Conservation (phyloP, 2,329 filamentous ascomycete genomes). For the Sporothrix dimorphospora region DNA sequence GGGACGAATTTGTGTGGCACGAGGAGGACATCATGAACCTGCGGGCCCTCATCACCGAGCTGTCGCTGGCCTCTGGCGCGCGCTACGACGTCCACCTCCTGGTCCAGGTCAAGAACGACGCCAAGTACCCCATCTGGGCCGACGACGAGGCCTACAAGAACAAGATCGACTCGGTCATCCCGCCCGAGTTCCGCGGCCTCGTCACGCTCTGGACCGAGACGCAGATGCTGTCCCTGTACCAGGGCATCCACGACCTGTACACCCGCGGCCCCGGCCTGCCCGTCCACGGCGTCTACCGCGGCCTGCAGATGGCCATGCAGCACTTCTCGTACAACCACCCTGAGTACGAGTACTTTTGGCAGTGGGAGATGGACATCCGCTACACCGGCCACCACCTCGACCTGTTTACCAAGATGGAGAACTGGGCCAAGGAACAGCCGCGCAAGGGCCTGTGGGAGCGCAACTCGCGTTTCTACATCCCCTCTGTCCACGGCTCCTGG, state of each 20-base stretch:
- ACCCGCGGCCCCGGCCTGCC: conserved; percentile 67
- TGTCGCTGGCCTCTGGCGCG: conserved; percentile 77
- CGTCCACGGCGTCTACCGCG: conserved; percentile 90
- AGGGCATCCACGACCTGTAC: conserved; percentile 80
- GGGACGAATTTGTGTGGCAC: conserved; percentile 78
- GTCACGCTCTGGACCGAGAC: conserved; percentile 92
- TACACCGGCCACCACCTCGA: conserved; percentile 89
- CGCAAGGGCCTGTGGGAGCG: conserved; percentile 82
- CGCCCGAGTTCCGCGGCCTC: conserved; percentile 84
- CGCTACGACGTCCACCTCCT: conserved; percentile 87
- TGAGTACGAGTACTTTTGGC: conserved; percentile 91
- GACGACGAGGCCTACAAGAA: conserved; percentile 69
- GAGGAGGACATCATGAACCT: conserved; percentile 81
- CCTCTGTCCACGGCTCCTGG: conserved; percentile 75
- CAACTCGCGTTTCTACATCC: conserved; percentile 76
- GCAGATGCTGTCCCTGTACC: conserved; percentile 89
- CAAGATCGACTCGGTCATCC: conserved; percentile 69
- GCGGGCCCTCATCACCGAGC: conserved; percentile 80
- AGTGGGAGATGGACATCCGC: conserved; percentile 92
- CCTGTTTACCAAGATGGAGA: conserved; percentile 68
- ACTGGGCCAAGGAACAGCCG: conserved; percentile 73
- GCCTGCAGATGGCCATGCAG: conserved; percentile 91
- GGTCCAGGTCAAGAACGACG: conserved; percentile 80
- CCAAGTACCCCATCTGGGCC: conserved; percentile 75
- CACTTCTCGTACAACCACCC: conserved; percentile 87